Evolutionary conservation across 176 grass and related monocot species (phyloP), one percentile per base, ranked within the genome.

Genomic region (Calamus simplicifolius): DNA sequence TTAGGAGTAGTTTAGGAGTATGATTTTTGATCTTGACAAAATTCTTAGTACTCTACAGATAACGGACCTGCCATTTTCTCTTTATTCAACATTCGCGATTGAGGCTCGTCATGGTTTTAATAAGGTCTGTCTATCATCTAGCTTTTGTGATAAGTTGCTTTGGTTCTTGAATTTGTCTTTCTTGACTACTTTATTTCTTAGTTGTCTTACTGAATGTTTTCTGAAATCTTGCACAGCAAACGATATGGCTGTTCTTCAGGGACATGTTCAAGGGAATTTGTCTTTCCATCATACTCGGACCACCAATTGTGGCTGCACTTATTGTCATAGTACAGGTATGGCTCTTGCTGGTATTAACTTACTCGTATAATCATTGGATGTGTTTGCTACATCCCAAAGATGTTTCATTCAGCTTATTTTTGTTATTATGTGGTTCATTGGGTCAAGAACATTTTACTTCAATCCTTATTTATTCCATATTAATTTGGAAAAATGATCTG

Each of bases 61-160:
- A 71, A 81, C 57, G 25, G 85, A 98, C 68, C 77, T 98, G 79
- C 88, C 94, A 30, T 98, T 98, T 66, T 93, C 94, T 58, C 79
- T 98, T 30, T 98, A 86, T 85, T 89, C 85, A 70, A 93, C 88
- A 49, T 98, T 98, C 74, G 79, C 93, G 64, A 85, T 93, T 8
- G 94, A 98, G 70, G 31, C 81, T 60, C 88, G 88, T 10, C 88
- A 98, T 58, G 94, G 94, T 58, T 98, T 98, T 70, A 98, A 98
- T 73, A 98, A 98, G 79, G 94, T 98, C 48, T 3, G 29, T 73
- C 61, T 5, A 30, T 52, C 30, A 12, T 43, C 5, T 12, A 13
- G 35, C 8, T 43, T 43, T 10, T 43, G 35, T 43, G 12, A 43
- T 43, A 43, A 43, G 8, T 43, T 43, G 35, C 35, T 43, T 43